Base-by-base conservation (phyloP, 208 protist species). In the Leishmania tarentolae region DNA sequence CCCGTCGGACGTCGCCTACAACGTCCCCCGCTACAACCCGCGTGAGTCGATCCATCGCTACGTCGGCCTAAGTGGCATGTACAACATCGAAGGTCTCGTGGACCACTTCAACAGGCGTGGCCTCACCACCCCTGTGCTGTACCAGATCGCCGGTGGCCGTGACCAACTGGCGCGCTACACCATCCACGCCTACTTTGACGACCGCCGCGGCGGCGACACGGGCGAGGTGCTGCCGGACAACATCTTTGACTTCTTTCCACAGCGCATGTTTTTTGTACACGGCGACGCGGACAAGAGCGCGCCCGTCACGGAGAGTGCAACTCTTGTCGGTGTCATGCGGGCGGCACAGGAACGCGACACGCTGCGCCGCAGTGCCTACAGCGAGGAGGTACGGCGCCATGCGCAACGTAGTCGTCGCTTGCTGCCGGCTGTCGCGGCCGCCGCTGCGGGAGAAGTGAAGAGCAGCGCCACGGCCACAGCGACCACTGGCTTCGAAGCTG, bases 1-100 rank as follows among this genome's bases (percentile, higher is more conserved):
- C 66, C 86, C 86, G 65, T 86, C 82, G 6, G 57, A 83, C 42
- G 87, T 90, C 66, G 89, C 88, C 52, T 97, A 97, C 86, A 95
- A 95, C 79, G 93, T 96, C 44, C 87, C 79, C 0, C 91, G 93
- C 74, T 98, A 96, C 88, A 94, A 96, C 85, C 93, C 95, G 9
- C 92, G 92, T n/a, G 57, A 78, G 61, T 90, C 90, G 24, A 97
- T 98, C 76, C 91, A 88, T 56, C 83, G 87, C 68, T 97, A 95
- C 85, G 80, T 98, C 68, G 93, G 92, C 4, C 81, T 98, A 57
- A 96, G 92, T 71, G 95, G 95, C 5, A 94, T 95, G 82, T 97
- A 95, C 87, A 91, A 96, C 84, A 40, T 97, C 13, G 87, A 89
- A 68, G 79, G 84, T 19, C 88, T 96, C 35, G 87, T 89, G 17